phyloP scores from a whole-genome alignment of 495 filamentous ascomycete genomes.

The Hypomontagnella submonticulosa region DNA sequence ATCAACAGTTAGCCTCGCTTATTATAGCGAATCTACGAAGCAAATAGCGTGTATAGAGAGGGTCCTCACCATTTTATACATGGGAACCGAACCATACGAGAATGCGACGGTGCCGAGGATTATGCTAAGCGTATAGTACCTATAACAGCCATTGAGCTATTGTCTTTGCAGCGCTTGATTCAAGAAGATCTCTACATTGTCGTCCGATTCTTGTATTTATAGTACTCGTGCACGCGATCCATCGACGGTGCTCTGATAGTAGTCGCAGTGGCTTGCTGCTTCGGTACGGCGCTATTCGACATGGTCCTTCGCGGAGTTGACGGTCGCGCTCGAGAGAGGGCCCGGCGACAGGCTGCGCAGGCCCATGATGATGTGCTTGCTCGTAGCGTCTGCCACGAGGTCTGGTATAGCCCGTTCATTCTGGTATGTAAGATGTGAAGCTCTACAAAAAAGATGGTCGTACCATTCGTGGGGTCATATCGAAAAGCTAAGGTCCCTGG shows the following conservation, averaged over 20 bases:
- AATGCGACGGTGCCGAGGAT: slow-evolving; percentile 91
- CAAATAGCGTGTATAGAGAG: neutral
- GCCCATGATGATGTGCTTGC: slow-evolving; percentile 43
- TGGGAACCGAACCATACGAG: slow-evolving; percentile 93
- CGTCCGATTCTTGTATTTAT: slow-evolving; percentile 67
- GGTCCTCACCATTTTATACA: slow-evolving; percentile 90
- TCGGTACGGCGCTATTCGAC: slow-evolving; percentile 36
- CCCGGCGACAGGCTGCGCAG: slow-evolving; percentile 45
- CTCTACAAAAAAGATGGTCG: slow-evolving; percentile 16
- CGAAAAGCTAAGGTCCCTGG: slow-evolving; percentile 26
- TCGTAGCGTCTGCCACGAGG: slow-evolving; percentile 38
- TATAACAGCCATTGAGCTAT: slow-evolving; percentile 50
- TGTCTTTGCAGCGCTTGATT: neutral
- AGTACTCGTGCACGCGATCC: slow-evolving; percentile 65
- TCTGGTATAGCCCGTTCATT: slow-evolving; percentile 46
- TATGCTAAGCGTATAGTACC: slow-evolving; percentile 84
- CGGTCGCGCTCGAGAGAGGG: slow-evolving; percentile 25
- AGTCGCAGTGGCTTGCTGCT: slow-evolving; percentile 30
- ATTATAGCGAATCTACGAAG: neutral
- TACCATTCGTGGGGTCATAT: slow-evolving; percentile 32
- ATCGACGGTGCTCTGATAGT: slow-evolving; percentile 55
- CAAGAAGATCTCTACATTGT: slow-evolving; percentile 57
- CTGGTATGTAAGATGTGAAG: slow-evolving; percentile 18
- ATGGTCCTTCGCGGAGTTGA: slow-evolving; percentile 31
- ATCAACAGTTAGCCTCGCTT: neutral